phyloP scores from a whole-genome alignment of 352 stramenopile species.

The Phytophthora pistaciae region DNA sequence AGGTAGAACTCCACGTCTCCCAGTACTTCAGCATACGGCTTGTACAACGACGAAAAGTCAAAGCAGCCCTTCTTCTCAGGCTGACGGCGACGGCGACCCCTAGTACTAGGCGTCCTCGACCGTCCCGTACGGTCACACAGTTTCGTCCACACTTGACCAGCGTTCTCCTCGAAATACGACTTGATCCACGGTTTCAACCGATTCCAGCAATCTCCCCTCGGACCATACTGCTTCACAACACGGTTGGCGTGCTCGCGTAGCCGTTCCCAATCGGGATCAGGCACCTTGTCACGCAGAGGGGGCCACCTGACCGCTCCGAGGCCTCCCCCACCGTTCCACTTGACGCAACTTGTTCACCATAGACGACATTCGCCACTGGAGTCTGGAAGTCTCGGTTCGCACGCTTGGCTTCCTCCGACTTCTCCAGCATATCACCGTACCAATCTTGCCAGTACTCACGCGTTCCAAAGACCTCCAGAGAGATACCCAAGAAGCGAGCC shows the following conservation, averaged over 20 bases:
- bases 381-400: slow-evolving; percentile 8
- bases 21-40: not conserved
- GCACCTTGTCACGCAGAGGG: too few species aligned
- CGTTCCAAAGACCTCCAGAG: not conserved
- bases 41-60: slow-evolving; percentile 7
- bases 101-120: not conserved
- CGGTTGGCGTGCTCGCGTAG: not conserved
- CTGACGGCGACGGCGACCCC: not conserved
- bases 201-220: not conserved
- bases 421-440: too few species aligned
- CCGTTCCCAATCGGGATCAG: not conserved
- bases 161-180: not conserved
- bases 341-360: not conserved
- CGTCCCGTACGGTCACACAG: not conserved
- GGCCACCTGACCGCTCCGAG: too few species aligned
- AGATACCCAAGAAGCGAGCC: not conserved
- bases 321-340: not conserved
- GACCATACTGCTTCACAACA: not conserved
- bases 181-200: not conserved
- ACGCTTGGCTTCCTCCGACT: slow-evolving; percentile 1
- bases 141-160: not conserved
- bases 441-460: slow-evolving; percentile 7
- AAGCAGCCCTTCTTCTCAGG: not conserved
- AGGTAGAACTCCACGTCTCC: not conserved
- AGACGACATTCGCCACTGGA: not conserved